phyloP scores from a whole-genome alignment of 192 early-diverging fungal species.

The Jimgerdemannia flammicorona region DNA sequence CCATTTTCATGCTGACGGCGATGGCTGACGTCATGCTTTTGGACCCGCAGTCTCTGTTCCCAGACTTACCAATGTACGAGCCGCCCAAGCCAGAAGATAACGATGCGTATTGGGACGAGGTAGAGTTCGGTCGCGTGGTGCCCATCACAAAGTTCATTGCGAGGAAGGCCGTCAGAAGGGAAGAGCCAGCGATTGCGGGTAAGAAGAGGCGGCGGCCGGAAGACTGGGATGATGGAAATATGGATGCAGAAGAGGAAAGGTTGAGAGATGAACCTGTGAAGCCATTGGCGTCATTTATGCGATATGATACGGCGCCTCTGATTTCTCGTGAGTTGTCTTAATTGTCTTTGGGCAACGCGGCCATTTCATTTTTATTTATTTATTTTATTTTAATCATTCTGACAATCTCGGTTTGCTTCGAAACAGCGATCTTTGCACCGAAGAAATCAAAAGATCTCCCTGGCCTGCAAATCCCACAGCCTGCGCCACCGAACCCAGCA shows the following conservation, averaged over 20 bases:
- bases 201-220: constrained; percentile 9
- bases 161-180: constrained; percentile 23
- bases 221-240: constrained; percentile 25
- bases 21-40: constrained; percentile 30
- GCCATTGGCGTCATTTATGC: constrained; percentile 34
- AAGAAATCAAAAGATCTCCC: constrained; percentile 44
- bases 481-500: constrained; percentile 30
- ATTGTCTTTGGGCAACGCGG: not conserved
- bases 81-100: constrained; percentile 50
- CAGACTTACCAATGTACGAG: constrained; percentile 43
- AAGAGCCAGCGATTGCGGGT: constrained; percentile 13
- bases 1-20: constrained; percentile 24
- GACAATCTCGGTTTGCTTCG: not conserved
- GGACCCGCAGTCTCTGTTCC: constrained; percentile 41
- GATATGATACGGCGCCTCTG: constrained; percentile 24
- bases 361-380: constrained; percentile 13
- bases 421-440: constrained; percentile 32
- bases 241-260: constrained; percentile 13
- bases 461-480: constrained; percentile 25
- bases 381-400: constrained; percentile 1
- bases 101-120: constrained; percentile 52
- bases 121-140: constrained; percentile 49
- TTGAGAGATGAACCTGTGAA: constrained; percentile 15
- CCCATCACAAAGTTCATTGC: constrained; percentile 39
- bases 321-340: constrained; percentile 22